Percentiles rank a stretch among this genome's conserved stretches.
phyloP scores from a whole-genome alignment of 169 alveolate genomes.

The Plasmodium fragile region DNA sequence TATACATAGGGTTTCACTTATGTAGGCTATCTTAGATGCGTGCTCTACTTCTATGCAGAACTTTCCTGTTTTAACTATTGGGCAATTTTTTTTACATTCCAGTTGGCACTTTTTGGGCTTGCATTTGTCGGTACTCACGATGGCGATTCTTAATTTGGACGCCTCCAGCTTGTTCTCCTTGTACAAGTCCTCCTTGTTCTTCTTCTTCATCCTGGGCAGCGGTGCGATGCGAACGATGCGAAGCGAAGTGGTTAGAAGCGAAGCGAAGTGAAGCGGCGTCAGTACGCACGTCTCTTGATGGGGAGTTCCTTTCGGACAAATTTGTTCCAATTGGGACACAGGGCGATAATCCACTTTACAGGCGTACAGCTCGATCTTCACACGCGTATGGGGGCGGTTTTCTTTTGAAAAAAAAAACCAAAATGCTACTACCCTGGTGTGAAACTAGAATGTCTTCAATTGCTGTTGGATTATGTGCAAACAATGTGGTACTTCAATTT shows the following conservation, averaged over 20 bases:
- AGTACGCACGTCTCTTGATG: neutral
- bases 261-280: too few relatives aligned
- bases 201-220: constrained; percentile 63
- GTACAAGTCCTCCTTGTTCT: constrained; percentile 69
- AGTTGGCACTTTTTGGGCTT: constrained; percentile 98
- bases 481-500: neutral
- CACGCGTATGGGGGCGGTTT: too few relatives aligned
- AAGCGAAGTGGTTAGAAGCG: too few relatives aligned
- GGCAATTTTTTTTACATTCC: constrained; percentile 95
- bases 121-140: constrained; percentile 97
- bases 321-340: neutral
- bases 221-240: too few relatives aligned
- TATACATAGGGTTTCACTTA: constrained; percentile 98
- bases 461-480: neutral
- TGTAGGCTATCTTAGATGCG: constrained; percentile 94
- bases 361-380: neutral
- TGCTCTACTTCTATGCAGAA: constrained; percentile 98
- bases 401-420: too few relatives aligned
- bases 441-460: too few relatives aligned
- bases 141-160: constrained; percentile 97
- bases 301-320: neutral
- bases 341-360: neutral
- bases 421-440: too few relatives aligned
- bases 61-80: constrained; percentile 96
- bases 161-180: constrained; percentile 87